A percentile compares a stretch with the other conserved stretches of the same genome.
phyloP scores from a whole-genome alignment of 495 filamentous ascomycete genomes.

The Friedmanniomyces simplex region DNA sequence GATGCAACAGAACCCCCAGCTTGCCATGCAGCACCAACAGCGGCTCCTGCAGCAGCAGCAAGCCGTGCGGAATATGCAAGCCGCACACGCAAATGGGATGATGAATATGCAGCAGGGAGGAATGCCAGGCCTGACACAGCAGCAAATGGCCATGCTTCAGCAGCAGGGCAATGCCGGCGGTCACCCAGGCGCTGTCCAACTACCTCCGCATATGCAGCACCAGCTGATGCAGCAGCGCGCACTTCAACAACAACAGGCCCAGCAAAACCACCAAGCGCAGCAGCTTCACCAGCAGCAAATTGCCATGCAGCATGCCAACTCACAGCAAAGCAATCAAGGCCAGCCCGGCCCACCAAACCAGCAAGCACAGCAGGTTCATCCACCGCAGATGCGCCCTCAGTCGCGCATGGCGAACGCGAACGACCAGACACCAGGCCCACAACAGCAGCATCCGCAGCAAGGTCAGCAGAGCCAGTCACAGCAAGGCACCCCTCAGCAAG shows the following conservation, averaged over 20 bases:
- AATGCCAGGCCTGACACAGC: constrained; percentile 15
- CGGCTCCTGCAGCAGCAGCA: constrained; percentile 19
- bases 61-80: constrained; percentile 27
- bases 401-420: constrained; percentile 14
- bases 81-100: constrained; percentile 8
- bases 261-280: constrained; percentile 13
- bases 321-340: constrained; percentile 30
- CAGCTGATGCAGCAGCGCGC: constrained; percentile 27
- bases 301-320: constrained; percentile 30
- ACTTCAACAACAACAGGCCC: constrained; percentile 17
- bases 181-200: constrained; percentile 8
- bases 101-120: constrained; percentile 10
- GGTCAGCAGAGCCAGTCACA: constrained; percentile 19
- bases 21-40: constrained; percentile 19
- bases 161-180: constrained; percentile 5
- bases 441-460: constrained; percentile 6
- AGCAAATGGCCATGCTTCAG: constrained; percentile 18
- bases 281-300: constrained; percentile 25
- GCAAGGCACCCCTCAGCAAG: constrained; percentile 20
- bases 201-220: constrained; percentile 27
- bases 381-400: constrained; percentile 18
- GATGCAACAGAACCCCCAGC: constrained; percentile 28
- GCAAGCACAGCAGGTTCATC: constrained; percentile 2
- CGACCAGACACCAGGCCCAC: constrained; percentile 3
- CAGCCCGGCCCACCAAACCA: constrained; percentile 17